Evolutionary conservation across 2,329 filamentous ascomycete species (phyloP).

Genomic region (Penicillium glabrum): DNA sequence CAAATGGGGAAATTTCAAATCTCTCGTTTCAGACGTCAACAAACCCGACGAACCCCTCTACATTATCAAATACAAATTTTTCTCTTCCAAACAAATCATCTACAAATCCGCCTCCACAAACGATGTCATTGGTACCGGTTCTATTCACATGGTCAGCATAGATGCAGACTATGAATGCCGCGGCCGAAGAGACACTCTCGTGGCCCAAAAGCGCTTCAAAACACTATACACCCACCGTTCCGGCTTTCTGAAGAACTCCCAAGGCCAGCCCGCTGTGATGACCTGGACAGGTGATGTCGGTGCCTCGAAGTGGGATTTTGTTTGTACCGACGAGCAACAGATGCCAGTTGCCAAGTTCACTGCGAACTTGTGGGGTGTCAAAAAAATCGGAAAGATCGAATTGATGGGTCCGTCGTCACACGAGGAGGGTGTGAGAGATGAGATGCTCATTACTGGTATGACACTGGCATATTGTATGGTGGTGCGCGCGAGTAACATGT

Average conservation of each 20-base stretch:
- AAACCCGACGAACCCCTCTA: constrained; percentile 20
- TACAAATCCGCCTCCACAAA: constrained; percentile 11
- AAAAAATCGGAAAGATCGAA: constrained; percentile 28
- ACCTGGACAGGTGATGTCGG: constrained; percentile 27
- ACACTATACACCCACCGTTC: constrained; percentile 32
- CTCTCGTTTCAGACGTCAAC: constrained; percentile 18
- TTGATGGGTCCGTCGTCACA: constrained; percentile 22
- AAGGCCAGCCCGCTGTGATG: constrained; percentile 22
- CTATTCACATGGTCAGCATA: constrained; percentile 24
- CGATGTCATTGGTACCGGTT: constrained; percentile 21
- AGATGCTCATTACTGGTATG: constrained; percentile 31
- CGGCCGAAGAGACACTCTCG: constrained; percentile 21
- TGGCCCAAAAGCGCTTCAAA: constrained; percentile 27
- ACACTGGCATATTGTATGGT: constrained; percentile 29
- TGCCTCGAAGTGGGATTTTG: constrained; percentile 33
- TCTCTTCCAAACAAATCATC: constrained; percentile 16
- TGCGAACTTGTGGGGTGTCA: constrained; percentile 24
- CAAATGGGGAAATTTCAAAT: constrained; percentile 27
- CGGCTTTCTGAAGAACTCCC: constrained; percentile 16
- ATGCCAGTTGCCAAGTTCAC: constrained; percentile 29
- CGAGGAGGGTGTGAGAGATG: constrained; percentile 22
- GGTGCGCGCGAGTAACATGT: constrained; percentile 23
- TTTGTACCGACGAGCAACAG: constrained; percentile 29
- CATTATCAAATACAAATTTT: constrained; percentile 16
- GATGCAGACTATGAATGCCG: constrained; percentile 28